Percentiles rank a stretch among this genome's conserved stretches.
These are phyloP conservation scores for Dioszegia crocea DNA, from an alignment of 768 basidiomycete genomes.

Conservation along the genomic window DNA sequence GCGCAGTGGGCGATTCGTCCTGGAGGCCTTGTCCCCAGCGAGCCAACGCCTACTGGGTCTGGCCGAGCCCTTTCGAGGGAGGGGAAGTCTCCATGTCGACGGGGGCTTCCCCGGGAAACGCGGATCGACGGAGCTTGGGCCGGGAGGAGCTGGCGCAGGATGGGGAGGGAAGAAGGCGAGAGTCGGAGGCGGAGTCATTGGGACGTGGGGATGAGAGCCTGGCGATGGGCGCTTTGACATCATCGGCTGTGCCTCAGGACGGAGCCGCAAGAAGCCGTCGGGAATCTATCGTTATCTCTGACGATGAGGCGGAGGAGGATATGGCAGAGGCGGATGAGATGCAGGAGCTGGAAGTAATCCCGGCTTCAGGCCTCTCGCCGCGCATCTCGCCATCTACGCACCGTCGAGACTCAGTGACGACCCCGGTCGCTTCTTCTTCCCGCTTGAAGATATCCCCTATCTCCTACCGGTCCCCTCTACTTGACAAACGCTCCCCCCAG, in stretches of 20 bases:
- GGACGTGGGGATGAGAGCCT: conserved; percentile 2
- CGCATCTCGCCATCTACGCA: too few relatives aligned
- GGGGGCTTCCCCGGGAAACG: conserved; percentile 30
- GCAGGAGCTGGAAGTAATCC: neutral
- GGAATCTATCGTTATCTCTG: neutral
- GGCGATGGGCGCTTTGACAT: too few relatives aligned
- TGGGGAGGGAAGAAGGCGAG: neutral
- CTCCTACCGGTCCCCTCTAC: too few relatives aligned
- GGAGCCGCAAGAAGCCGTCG: too few relatives aligned
- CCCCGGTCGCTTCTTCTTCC: too few relatives aligned
- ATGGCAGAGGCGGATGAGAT: neutral
- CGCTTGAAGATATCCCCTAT: neutral
- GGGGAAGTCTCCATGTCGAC: conserved; percentile 39
- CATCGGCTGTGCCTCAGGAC: too few relatives aligned
- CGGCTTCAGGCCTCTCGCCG: neutral
- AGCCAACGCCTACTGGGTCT: neutral
- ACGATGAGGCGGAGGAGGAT: neutral
- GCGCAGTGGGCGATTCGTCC: neutral
- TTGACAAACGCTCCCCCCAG: too few relatives aligned
- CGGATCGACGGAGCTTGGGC: conserved; percentile 11
- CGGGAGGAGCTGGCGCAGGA: neutral
- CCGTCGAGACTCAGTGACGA: too few relatives aligned
- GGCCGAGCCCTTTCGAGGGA: conserved; percentile 35
- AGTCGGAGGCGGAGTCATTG: neutral
- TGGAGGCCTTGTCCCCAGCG: neutral